Percentiles rank a stretch among this genome's conserved stretches.
phyloP scores from a whole-genome alignment of 108 stramenopile species.

The Chaetoceros muelleri region DNA sequence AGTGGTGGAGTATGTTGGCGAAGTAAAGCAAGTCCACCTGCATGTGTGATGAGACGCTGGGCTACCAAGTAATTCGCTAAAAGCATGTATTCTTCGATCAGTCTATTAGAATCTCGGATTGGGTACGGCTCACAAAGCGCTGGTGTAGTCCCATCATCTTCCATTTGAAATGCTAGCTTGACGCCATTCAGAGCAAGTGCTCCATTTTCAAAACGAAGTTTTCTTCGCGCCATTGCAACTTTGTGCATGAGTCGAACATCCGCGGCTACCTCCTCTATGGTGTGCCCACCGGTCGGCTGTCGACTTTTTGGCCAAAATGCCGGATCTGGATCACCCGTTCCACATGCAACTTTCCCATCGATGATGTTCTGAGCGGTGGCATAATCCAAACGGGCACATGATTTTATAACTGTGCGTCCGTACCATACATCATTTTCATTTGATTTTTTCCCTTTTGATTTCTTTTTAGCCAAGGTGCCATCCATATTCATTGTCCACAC shows the following conservation, averaged over 20 bases:
- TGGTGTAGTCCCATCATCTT: constrained; percentile 83
- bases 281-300: constrained; percentile 73
- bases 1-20: constrained; percentile 64
- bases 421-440: constrained; percentile 68
- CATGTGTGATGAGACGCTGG: constrained; percentile 80
- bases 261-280: constrained; percentile 69
- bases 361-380: constrained; percentile 92
- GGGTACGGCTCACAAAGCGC: constrained; percentile 72
- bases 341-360: constrained; percentile 58
- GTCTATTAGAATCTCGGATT: constrained; percentile 84
- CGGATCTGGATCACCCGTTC: constrained; percentile 45
- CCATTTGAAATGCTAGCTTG: constrained; percentile 86
- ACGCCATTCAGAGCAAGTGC: constrained; percentile 81
- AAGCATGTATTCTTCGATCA: constrained; percentile 98
- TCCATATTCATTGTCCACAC: constrained; percentile 92
- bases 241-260: constrained; percentile 85
- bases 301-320: constrained; percentile 71
- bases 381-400: constrained; percentile 92
- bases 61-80: constrained; percentile 96
- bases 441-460: constrained; percentile 24
- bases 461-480: constrained; percentile 57
- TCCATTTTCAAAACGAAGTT: constrained; percentile 77
- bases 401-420: constrained; percentile 88
- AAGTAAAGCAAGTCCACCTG: constrained; percentile 60
- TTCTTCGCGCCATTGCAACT: constrained; percentile 75